phyloP scores from a whole-genome alignment of 169 alveolate genomes.

The Amoebophrya sp. region DNA sequence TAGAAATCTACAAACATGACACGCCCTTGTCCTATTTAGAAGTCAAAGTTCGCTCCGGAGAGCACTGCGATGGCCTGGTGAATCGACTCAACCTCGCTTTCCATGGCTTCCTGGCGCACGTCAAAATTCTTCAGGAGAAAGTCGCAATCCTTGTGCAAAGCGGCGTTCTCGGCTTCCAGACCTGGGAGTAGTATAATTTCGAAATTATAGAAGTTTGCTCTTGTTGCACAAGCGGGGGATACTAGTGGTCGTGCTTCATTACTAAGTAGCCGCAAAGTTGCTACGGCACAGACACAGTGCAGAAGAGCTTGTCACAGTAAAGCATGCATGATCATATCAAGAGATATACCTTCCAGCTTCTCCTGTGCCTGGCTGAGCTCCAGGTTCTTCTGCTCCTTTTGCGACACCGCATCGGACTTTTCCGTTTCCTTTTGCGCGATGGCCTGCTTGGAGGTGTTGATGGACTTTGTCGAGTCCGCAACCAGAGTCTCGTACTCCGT shows the following conservation, averaged over 20 bases:
- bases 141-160: background rate
- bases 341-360: background rate
- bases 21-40: too few species aligned
- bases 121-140: background rate
- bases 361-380: background rate
- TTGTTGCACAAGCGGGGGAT: too few species aligned
- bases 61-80: background rate
- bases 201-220: too few species aligned
- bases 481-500: background rate
- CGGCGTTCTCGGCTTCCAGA: background rate
- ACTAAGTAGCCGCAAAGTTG: too few species aligned
- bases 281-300: too few species aligned
- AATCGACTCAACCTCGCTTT: background rate
- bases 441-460: background rate
- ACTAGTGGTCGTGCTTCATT: too few species aligned
- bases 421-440: background rate
- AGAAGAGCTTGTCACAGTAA: too few species aligned
- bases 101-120: background rate
- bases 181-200: too few species aligned
- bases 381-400: background rate
- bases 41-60: background rate
- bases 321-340: too few species aligned
- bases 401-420: background rate
- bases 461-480: background rate
- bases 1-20: too few species aligned